phyloP scores from a whole-genome alignment of 106 monocot species.

The Dioscorea zingiberensis region DNA sequence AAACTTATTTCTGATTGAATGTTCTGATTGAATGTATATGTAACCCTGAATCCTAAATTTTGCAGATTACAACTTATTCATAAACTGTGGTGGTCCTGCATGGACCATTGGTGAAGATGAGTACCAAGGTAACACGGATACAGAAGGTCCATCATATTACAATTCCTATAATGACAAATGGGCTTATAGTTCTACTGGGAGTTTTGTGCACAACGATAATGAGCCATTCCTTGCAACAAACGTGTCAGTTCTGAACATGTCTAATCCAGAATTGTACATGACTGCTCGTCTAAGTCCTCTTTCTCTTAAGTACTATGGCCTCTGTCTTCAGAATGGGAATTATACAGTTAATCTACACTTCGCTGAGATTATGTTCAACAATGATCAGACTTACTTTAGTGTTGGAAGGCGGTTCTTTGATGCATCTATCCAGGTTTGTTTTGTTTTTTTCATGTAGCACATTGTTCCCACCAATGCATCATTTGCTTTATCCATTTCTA shows the following conservation, averaged over 20 bases:
- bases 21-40: background rate
- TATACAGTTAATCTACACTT: constrained; percentile 50
- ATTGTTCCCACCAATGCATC: too few relatives aligned
- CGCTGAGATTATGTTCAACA: constrained; percentile 45
- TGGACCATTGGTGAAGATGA: constrained; percentile 15
- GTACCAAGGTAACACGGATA: constrained; percentile 25
- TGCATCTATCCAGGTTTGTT: constrained; percentile 48
- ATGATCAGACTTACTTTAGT: constrained; percentile 31
- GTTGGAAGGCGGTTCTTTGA: constrained; percentile 47
- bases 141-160: constrained; percentile 24
- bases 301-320: constrained; percentile 53
- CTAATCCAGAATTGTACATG: constrained; percentile 29
- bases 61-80: constrained; percentile 46
- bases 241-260: constrained; percentile 17
- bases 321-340: constrained; percentile 42
- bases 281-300: constrained; percentile 34
- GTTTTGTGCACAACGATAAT: constrained; percentile 16
- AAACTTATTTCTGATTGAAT: background rate
- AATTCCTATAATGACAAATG: constrained; percentile 26
- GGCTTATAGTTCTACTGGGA: constrained; percentile 51
- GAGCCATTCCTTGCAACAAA: constrained; percentile 24
- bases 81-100: constrained; percentile 51
- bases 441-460: background rate
- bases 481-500: too few relatives aligned
- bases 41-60: background rate